Conservation (phyloP, 768 basidiomycete species). For the Suillus brevipes region DNA sequence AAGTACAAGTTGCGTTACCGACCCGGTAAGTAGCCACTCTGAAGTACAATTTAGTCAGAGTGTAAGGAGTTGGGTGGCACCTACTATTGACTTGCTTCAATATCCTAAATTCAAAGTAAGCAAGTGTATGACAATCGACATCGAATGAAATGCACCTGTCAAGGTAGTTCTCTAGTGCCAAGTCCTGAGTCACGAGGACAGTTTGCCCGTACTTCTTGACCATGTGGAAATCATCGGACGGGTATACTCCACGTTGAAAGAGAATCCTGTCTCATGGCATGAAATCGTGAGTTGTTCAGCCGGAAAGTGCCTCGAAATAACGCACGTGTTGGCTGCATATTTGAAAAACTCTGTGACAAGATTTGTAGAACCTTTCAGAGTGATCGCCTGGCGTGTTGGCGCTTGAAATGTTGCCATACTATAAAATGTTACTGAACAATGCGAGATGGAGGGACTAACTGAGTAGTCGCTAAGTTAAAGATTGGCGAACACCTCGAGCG, state of each 20-base stretch:
- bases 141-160: conserved; percentile 51
- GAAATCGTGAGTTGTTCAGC: neutral
- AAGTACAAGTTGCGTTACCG: conserved; percentile 91
- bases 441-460: neutral
- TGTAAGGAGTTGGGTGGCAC: conserved; percentile 27
- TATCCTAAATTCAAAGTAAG: conserved; percentile 53
- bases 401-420: conserved; percentile 48
- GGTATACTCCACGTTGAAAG: conserved; percentile 96
- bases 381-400: conserved; percentile 72
- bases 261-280: conserved; percentile 61
- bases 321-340: conserved; percentile 96
- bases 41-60: conserved; percentile 1
- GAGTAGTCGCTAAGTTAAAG: neutral
- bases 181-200: conserved; percentile 91
- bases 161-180: conserved; percentile 92
- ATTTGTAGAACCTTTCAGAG: conserved; percentile 91
- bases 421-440: neutral
- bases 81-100: conserved; percentile 89
- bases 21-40: conserved; percentile 95
- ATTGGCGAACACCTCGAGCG: neutral
- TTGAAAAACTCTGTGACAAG: conserved; percentile 99
- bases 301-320: conserved; percentile 21
- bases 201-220: conserved; percentile 99
- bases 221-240: conserved; percentile 98
- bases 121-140: conserved; percentile 5